phyloP scores from a whole-genome alignment of 345 rosid species.

The Limnanthes douglasii region DNA sequence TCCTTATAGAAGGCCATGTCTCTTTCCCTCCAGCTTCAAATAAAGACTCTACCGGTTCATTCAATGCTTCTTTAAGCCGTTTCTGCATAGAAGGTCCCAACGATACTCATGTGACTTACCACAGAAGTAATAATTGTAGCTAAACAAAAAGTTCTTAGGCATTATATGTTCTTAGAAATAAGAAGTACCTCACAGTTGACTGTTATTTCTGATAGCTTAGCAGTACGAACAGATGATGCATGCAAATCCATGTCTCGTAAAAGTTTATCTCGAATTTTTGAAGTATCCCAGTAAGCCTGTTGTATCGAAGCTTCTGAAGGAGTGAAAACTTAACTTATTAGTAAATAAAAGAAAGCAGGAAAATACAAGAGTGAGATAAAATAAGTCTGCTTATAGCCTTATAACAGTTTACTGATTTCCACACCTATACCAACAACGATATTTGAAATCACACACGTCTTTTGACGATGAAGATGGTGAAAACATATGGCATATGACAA shows the following conservation, averaged over 20 bases:
- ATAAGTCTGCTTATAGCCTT: too few relatives aligned
- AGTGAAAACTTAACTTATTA: background rate
- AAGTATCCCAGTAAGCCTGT: slow-evolving; percentile 56
- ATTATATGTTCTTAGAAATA: slow-evolving; percentile 3
- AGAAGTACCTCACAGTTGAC: slow-evolving; percentile 34
- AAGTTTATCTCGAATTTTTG: slow-evolving; percentile 45
- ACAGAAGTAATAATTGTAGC: slow-evolving; percentile 3
- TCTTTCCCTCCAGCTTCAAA: slow-evolving; percentile 41
- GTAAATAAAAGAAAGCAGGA: too few relatives aligned
- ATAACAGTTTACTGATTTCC: too few relatives aligned
- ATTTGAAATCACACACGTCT: too few relatives aligned
- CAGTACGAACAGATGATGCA: slow-evolving; percentile 23
- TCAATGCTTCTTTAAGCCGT: slow-evolving; percentile 30
- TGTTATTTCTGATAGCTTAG: slow-evolving; percentile 38
- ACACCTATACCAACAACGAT: too few relatives aligned
- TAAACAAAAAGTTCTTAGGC: background rate
- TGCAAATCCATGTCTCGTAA: slow-evolving; percentile 39
- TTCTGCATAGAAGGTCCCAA: too few relatives aligned
- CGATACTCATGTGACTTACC: too few relatives aligned
- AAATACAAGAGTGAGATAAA: too few relatives aligned
- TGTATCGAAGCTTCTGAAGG: slow-evolving; percentile 35
- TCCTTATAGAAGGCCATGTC: slow-evolving; percentile 54
- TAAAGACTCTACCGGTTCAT: slow-evolving; percentile 38
- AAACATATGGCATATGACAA: too few relatives aligned
- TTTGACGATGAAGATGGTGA: too few relatives aligned